phyloP scores from a whole-genome alignment of 164 flowering plant genomes.

The Dillenia suffruticosa region DNA sequence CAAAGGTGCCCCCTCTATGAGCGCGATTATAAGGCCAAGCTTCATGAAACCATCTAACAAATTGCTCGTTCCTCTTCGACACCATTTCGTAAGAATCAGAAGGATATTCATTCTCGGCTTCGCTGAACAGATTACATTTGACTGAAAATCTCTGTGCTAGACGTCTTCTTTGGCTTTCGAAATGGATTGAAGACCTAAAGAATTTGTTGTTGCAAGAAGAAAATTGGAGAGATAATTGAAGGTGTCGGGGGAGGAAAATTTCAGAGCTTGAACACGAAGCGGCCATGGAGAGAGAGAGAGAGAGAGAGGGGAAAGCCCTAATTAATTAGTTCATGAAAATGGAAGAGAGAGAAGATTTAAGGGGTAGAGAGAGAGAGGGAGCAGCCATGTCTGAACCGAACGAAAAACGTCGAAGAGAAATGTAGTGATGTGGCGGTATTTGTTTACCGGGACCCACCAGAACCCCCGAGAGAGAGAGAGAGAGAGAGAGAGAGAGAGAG shows the following conservation, averaged over 20 bases:
- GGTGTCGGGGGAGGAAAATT: too few species aligned
- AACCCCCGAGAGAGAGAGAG: too few species aligned
- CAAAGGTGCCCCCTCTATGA: constrained; percentile 50
- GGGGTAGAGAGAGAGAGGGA: too few species aligned
- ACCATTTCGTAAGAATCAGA: background rate
- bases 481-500: too few species aligned
- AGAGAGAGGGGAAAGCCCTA: too few species aligned
- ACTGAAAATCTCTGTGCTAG: background rate
- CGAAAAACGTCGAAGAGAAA: too few species aligned
- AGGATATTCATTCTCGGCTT: constrained; percentile 7
- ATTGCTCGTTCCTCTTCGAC: constrained; percentile 37
- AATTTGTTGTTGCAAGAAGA: background rate
- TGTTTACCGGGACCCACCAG: too few species aligned
- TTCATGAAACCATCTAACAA: constrained; percentile 54
- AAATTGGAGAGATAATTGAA: constrained; percentile 1
- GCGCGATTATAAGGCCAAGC: constrained; percentile 66
- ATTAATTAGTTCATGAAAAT: too few species aligned
- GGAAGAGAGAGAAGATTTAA: background rate
- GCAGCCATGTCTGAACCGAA: too few species aligned
- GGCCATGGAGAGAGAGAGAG: constrained; percentile 7
- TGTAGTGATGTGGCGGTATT: too few species aligned
- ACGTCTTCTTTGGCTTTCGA: background rate
- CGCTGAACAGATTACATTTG: constrained; percentile 21
- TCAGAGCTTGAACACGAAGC: constrained; percentile 3
- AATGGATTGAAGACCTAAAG: too few species aligned